phyloP scores from a whole-genome alignment of 345 rosid species.

The Euphorbia tirucalli region DNA sequence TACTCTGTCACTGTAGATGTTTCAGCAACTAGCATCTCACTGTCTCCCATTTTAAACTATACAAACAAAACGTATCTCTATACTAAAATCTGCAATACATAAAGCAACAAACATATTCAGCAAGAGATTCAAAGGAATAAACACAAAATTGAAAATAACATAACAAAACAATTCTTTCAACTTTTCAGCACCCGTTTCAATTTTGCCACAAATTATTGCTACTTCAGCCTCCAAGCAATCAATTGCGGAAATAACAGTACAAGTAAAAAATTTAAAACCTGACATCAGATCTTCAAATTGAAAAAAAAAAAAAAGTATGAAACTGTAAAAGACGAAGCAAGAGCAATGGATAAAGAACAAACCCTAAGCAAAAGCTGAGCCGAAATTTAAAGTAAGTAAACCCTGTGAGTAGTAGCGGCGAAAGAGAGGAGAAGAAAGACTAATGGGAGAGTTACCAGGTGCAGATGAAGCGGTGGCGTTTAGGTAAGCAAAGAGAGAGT shows the following conservation, averaged over 20 bases:
- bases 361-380: conserved; percentile 11
- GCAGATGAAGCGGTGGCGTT: background rate
- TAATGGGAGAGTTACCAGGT: background rate
- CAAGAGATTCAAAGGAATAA: background rate
- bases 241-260: background rate
- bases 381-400: background rate
- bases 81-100: conserved; percentile 29
- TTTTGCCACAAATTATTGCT: background rate
- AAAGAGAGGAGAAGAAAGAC: background rate
- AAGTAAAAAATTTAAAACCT: background rate
- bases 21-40: conserved; percentile 54
- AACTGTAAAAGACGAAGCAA: background rate
- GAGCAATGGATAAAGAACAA: background rate
- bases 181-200: background rate
- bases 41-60: conserved; percentile 54
- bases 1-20: conserved; percentile 39
- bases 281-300: conserved; percentile 2
- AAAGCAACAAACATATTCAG: background rate
- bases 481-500: background rate
- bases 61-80: conserved; percentile 12
- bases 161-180: background rate
- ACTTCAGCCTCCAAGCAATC: background rate
- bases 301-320: background rate
- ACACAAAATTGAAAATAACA: background rate
- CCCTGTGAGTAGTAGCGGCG: background rate